Base-by-base conservation (phyloP, 257 asterid genomes). In the Scutellaria barbata region DNA sequence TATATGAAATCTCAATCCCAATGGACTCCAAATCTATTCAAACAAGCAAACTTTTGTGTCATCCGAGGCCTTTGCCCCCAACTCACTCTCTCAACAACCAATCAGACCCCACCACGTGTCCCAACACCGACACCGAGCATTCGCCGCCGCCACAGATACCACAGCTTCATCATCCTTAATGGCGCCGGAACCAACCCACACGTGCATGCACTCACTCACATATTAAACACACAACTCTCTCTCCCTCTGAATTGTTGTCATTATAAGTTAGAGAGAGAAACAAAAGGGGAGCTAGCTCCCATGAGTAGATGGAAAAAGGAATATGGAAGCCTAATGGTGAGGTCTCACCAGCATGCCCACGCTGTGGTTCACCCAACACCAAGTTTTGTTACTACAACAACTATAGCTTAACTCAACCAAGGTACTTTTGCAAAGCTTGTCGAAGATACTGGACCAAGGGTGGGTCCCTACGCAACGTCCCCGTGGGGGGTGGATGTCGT, bases 391-490 rank as follows among this genome's bases (percentile, higher is more conserved):
- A 90, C 67, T 90, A 90, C 89, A 88, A 90, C 85, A 90, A 90
- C 71, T 90, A 90, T 74, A 88, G 96, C 83, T 77, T 85, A 71
- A 88, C 93, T 10, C 96, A 90, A 13, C 95, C 96, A 1, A 76
- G 96, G 63, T 90, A 85, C 77, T 90, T 88, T 17, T 90, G 95
- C 79, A 90, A 90, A 73, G 91, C 84, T 37, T 90, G 96, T 52
- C 63, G 95, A 52, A 81, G 96, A 72, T 90, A 90, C 64, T 90
- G 96, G 96, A 90, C 96, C 5, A 86, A 82, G 79, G 96, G 95
- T 0, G 96, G 96, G 12, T 90, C 95, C 18, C 92, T 90, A 10
- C 82, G 97, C 33, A 88, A 88, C 72, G 90, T 90, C 1, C 95
- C 96, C 0, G 54, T 88, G 0, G 96, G 96, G 9, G 96, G 96